These are phyloP conservation scores for Elaeis oleifera DNA, from an alignment of 202 grass and related monocot species.

Conservation along the genomic window DNA sequence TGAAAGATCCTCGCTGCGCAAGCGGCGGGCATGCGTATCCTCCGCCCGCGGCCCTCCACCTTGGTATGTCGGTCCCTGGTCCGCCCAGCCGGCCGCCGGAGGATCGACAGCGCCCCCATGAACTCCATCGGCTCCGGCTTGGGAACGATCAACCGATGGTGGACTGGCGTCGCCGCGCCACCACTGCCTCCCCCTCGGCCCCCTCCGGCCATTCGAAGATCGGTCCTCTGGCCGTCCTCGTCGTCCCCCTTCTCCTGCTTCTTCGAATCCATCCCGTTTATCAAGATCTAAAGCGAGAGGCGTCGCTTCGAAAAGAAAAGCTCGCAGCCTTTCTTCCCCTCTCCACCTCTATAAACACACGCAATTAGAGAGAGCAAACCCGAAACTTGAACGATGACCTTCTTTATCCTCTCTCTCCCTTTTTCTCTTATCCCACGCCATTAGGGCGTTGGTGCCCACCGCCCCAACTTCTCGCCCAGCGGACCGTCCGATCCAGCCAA, in stretches of 20 bases:
- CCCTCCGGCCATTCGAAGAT: not conserved
- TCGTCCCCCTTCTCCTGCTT: constrained; percentile 34
- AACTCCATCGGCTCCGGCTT: constrained; percentile 79
- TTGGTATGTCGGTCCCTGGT: constrained; percentile 90
- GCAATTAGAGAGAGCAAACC: no score
- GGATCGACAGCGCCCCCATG: constrained; percentile 30
- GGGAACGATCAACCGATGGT: constrained; percentile 51
- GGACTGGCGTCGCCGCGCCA: constrained; percentile 8
- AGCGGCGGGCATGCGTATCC: constrained; percentile 88
- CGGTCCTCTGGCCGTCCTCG: not conserved
- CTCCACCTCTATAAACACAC: no score
- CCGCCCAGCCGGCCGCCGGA: constrained; percentile 43
- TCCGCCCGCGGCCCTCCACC: constrained; percentile 83
- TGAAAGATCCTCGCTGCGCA: constrained; percentile 94
- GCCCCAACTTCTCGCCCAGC: constrained; percentile 29
- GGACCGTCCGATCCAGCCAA: constrained; percentile 36
- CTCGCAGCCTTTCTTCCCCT: not conserved
- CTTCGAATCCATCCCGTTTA: constrained; percentile 44
- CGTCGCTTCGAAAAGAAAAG: constrained; percentile 10
- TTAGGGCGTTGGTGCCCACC: constrained; percentile 37
- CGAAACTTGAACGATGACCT: no score
- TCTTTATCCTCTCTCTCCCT: no score
- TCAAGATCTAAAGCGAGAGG: not conserved
- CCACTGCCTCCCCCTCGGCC: not conserved
- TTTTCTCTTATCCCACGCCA: constrained; percentile 7